Percentiles rank a stretch among this genome's conserved stretches.
phyloP scores from a whole-genome alignment of 192 early-diverging fungal genomes.

The Umbelopsis ramanniana region DNA sequence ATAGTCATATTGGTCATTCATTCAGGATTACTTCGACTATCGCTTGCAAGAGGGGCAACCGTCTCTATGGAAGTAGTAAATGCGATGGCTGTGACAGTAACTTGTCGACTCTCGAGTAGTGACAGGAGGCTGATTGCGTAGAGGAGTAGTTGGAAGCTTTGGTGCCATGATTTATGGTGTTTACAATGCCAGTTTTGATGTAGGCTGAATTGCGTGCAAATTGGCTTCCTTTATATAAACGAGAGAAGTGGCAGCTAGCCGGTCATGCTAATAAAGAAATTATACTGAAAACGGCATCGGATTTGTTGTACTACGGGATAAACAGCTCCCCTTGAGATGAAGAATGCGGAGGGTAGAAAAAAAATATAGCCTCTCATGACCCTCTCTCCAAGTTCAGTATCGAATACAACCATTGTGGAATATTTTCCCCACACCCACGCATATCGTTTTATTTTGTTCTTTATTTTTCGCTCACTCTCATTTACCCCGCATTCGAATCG shows the following conservation, averaged over 20 bases:
- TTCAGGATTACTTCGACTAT: neutral
- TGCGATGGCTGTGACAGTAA: conserved; percentile 17
- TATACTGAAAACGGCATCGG: conserved; percentile 9
- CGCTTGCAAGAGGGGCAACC: conserved; percentile 17
- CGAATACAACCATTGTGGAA: conserved; percentile 9
- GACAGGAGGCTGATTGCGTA: neutral
- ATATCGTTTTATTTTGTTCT: neutral
- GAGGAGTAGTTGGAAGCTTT: neutral
- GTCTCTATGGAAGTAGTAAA: conserved; percentile 18
- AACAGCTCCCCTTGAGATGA: neutral
- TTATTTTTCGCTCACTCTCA: neutral
- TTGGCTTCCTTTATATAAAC: conserved; percentile 10
- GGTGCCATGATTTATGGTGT: neutral
- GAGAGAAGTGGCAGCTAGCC: neutral
- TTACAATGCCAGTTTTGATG: neutral
- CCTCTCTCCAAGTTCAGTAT: conserved; percentile 8
- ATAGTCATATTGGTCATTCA: no score
- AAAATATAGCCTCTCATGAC: conserved; percentile 8
- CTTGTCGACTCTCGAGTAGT: neutral
- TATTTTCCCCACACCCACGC: neutral
- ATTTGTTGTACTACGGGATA: neutral
- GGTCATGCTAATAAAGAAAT: conserved; percentile 5
- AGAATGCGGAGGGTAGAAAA: neutral
- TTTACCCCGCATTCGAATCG: no score
- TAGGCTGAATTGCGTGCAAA: neutral